These are phyloP conservation scores for Maudiozyma pseudohumilis DNA, from an alignment of 805 yeast genomes.

Conservation along the genomic window DNA sequence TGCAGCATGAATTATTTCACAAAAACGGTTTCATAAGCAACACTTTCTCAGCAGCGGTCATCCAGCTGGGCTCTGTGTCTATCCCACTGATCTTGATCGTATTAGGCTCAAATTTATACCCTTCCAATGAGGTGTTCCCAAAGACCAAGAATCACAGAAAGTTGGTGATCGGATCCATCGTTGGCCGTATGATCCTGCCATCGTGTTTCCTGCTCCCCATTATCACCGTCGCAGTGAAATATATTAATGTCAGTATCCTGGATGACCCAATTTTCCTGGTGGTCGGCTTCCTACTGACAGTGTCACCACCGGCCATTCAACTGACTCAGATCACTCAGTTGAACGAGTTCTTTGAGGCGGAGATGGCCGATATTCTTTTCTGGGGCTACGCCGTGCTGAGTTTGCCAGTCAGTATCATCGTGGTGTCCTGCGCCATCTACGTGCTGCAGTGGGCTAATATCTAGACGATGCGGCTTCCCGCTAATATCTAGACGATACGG, in stretches of 20 bases:
- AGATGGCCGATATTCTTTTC: constrained; percentile 72
- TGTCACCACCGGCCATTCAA: constrained; percentile 79
- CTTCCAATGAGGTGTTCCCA: constrained; percentile 58
- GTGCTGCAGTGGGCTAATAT: constrained; percentile 37
- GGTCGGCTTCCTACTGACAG: constrained; percentile 64
- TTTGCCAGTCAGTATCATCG: constrained; percentile 62
- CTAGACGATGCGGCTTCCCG: no score
- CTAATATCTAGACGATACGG: no score
- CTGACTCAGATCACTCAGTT: constrained; percentile 71
- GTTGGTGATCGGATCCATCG: constrained; percentile 56
- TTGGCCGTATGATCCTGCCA: constrained; percentile 73
- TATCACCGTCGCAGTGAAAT: constrained; percentile 54
- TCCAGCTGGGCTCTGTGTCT: constrained; percentile 62
- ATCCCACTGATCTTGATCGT: constrained; percentile 69
- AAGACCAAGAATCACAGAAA: constrained; percentile 52
- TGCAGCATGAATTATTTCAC: constrained; percentile 50
- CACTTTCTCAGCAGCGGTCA: constrained; percentile 54
- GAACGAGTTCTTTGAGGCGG: constrained; percentile 65
- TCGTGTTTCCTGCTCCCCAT: constrained; percentile 58
- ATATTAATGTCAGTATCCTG: constrained; percentile 53
- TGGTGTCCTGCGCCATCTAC: constrained; percentile 55
- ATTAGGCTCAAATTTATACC: constrained; percentile 68
- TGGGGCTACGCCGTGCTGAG: constrained; percentile 76
- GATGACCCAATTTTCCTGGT: constrained; percentile 76
- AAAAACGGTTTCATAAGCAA: constrained; percentile 53